Base-by-base conservation (phyloP, 2,329 filamentous ascomycete species). In the Aspergillus sp. region DNA sequence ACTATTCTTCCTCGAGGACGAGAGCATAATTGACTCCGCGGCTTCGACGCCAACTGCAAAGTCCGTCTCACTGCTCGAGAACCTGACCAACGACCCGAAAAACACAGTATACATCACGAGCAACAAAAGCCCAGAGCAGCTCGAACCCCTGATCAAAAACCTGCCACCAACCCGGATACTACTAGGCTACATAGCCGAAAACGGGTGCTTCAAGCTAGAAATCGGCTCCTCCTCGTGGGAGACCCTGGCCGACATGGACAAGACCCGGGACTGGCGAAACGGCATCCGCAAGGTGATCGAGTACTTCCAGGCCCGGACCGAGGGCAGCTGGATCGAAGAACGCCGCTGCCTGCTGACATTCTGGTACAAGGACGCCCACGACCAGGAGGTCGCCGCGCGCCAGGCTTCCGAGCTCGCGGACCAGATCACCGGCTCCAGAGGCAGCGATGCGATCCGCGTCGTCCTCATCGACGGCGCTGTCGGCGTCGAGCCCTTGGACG, bases 61-160 rank as follows among this genome's bases (percentile, higher is more conserved):
- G 24, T 82, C 85, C 2, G 69, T 88, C 19, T 80, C 88, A 43
- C 75, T 84, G 0, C 61, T 95, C 5, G 84, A 81, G 45, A 81
- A 89, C 34, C 64, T 95, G 11, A 67, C 88, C 3, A 64, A 77
- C 4, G 85, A 94, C 49, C 73, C 79, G 24, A 76, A 74, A 40
- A 95, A 95, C 53, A 78, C 75, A 1, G 78, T 95, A 24, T 96
- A 93, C 52, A 75, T 96, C 47, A 94, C 93, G 80, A 93, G 85
- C 35, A 81, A 81, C 14, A 80, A 82, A 16, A 81, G 78, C 37
- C 82, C 85, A 0, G 82, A 91, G 43, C 85, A 94, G 49, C 75
- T 95, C 5, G 83, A 93, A 75, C 11, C 69, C 83, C 4, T 89
- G 86, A 67, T 78, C 75, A 36, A 74, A 77, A 12, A 75, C 86